A percentile compares a stretch with the other conserved stretches of the same genome.
Evolutionary conservation across 2,329 filamentous ascomycete species (phyloP).

Genomic region (Penicillium sp.): DNA sequence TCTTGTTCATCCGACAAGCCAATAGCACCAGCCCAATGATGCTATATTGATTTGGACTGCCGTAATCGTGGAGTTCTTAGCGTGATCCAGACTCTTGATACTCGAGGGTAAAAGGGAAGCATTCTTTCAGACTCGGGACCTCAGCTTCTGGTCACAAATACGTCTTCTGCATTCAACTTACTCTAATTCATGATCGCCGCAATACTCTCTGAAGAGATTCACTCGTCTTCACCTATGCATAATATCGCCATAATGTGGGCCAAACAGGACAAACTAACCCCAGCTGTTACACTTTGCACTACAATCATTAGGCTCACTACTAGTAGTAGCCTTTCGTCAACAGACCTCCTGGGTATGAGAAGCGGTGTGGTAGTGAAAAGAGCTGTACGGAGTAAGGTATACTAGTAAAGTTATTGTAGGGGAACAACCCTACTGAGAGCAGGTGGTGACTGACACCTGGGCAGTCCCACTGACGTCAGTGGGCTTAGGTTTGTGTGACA

Average conservation of each 20-base stretch:
- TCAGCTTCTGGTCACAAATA: no score
- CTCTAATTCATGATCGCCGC: no score
- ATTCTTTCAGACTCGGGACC: no score
- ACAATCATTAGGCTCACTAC: background rate
- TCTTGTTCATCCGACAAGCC: no score
- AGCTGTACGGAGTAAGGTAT: background rate
- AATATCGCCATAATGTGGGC: background rate
- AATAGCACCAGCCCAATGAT: no score
- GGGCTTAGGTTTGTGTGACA: background rate
- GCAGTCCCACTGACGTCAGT: background rate
- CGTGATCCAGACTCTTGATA: no score
- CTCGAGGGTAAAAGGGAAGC: no score
- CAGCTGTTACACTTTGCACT: background rate
- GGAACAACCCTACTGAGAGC: background rate
- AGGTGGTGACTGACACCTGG: background rate
- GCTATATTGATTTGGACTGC: no score
- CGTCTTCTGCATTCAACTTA: no score
- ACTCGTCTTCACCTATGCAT: no score
- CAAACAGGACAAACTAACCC: background rate
- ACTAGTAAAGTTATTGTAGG: background rate
- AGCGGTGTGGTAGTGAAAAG: background rate
- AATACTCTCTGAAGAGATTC: no score
- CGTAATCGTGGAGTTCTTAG: no score
- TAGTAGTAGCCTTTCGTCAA: background rate
- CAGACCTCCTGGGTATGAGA: background rate